Percentiles rank a stretch among this genome's conserved stretches.
phyloP scores from a whole-genome alignment of 2,329 filamentous ascomycete species.

The Ceratocystis lukuohia region DNA sequence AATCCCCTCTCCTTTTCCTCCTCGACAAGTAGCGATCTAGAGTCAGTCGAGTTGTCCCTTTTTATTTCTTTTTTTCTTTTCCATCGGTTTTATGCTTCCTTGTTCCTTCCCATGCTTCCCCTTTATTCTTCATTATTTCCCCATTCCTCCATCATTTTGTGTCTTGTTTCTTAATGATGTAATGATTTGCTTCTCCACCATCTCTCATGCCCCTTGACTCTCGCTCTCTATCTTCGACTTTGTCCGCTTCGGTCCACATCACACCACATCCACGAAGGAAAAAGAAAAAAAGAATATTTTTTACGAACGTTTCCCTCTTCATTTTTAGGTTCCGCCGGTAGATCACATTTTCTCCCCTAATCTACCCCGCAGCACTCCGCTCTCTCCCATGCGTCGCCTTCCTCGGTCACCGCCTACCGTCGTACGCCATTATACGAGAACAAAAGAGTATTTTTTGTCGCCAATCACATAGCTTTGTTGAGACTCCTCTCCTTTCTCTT shows the following conservation, averaged over 20 bases:
- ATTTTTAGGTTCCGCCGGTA: conserved; percentile 90
- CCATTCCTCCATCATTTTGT: background rate
- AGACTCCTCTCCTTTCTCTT: background rate
- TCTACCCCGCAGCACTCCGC: background rate
- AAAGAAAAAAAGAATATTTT: conserved; percentile 44
- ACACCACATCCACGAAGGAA: background rate
- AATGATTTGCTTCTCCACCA: background rate
- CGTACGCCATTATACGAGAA: background rate
- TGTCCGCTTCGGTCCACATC: background rate
- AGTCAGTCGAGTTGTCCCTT: background rate
- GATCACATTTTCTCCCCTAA: conserved; percentile 25
- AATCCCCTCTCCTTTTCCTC: background rate
- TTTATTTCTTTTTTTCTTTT: background rate
- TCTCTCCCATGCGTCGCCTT: background rate
- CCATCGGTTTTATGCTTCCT: background rate
- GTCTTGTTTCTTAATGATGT: conserved; percentile 1
- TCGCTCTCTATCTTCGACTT: conserved; percentile 1
- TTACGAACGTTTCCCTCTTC: conserved; percentile 54
- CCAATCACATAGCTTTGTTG: background rate
- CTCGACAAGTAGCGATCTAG: background rate
- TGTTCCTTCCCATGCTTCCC: background rate
- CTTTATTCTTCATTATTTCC: background rate
- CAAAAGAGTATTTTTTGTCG: background rate
- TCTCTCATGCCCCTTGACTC: background rate
- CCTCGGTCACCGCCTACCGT: background rate